phyloP scores from a whole-genome alignment of 331 rosid genomes.

The Stylosanthes scabra region DNA sequence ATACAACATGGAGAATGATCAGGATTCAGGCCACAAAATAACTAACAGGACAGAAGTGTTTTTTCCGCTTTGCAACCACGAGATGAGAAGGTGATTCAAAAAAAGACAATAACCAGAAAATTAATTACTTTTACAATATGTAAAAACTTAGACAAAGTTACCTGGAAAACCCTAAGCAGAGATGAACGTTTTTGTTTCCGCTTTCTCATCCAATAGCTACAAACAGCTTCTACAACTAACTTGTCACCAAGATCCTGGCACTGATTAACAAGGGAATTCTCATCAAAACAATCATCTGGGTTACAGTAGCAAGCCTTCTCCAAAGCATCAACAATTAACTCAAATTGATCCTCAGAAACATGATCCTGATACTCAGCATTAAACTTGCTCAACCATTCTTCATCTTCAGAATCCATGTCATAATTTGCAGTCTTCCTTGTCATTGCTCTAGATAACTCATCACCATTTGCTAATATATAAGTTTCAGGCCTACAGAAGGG shows the following conservation, averaged over 20 bases:
- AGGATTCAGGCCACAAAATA: background rate
- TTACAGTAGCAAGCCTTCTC: slow-evolving; percentile 70
- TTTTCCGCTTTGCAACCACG: background rate
- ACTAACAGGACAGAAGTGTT: slow-evolving; percentile 2
- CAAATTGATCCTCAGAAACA: slow-evolving; percentile 71
- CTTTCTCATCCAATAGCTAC: slow-evolving; percentile 74
- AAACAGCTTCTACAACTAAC: slow-evolving; percentile 66
- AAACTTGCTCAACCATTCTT: slow-evolving; percentile 72
- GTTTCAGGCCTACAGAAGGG: slow-evolving; percentile 61
- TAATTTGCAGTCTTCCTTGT: slow-evolving; percentile 66
- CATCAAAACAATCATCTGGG: slow-evolving; percentile 65
- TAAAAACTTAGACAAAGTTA: slow-evolving; percentile 40
- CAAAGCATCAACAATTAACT: slow-evolving; percentile 73
- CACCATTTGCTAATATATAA: slow-evolving; percentile 63
- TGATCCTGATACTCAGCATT: slow-evolving; percentile 54
- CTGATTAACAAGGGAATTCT: slow-evolving; percentile 48
- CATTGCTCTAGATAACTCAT: slow-evolving; percentile 81
- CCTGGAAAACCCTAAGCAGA: slow-evolving; percentile 64
- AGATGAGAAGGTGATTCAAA: background rate
- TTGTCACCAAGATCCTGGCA: slow-evolving; percentile 57
- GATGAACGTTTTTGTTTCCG: slow-evolving; percentile 59
- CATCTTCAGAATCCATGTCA: slow-evolving; percentile 94
- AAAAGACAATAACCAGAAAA: background rate
- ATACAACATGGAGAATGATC: background rate
- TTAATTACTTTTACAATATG: background rate